phyloP scores from a whole-genome alignment of 176 grass and related monocot species.

The Phoenix dactylifera region DNA sequence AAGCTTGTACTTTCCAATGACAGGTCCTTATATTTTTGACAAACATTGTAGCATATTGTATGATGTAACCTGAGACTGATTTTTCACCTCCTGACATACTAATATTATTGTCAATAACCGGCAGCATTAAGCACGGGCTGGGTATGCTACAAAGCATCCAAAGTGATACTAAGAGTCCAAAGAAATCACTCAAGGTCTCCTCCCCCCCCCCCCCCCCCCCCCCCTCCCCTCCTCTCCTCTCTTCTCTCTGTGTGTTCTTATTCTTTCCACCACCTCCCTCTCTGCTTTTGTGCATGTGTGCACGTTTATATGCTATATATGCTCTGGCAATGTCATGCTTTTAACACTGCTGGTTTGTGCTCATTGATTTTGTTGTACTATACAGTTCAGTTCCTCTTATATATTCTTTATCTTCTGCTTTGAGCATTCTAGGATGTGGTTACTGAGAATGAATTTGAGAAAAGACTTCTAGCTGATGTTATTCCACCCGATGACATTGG shows the following conservation, averaged over 20 bases:
- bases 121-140: conserved; percentile 84
- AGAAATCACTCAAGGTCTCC: conserved; percentile 94
- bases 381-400: neutral
- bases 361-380: neutral
- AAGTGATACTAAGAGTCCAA: conserved; percentile 82
- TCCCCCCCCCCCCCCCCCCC: neutral
- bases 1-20: conserved; percentile 25
- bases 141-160: conserved; percentile 86
- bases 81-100: neutral
- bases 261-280: no score
- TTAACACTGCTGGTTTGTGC: no score
- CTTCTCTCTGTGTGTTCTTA: no score
- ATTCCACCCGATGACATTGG: conserved; percentile 23
- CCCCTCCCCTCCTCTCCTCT: no score
- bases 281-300: no score
- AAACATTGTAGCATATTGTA: neutral
- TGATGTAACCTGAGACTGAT: neutral
- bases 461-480: conserved; percentile 21
- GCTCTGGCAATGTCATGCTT: no score
- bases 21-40: conserved; percentile 18
- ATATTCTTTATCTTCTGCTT: neutral
- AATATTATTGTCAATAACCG: conserved; percentile 13
- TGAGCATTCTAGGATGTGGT: conserved; percentile 39
- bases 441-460: conserved; percentile 29
- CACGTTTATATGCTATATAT: no score